Evolutionary conservation across 345 rosid genomes (phyloP), one percentile per base, ranked within the genome.

Genomic region (Hibiscus syriacus): DNA sequence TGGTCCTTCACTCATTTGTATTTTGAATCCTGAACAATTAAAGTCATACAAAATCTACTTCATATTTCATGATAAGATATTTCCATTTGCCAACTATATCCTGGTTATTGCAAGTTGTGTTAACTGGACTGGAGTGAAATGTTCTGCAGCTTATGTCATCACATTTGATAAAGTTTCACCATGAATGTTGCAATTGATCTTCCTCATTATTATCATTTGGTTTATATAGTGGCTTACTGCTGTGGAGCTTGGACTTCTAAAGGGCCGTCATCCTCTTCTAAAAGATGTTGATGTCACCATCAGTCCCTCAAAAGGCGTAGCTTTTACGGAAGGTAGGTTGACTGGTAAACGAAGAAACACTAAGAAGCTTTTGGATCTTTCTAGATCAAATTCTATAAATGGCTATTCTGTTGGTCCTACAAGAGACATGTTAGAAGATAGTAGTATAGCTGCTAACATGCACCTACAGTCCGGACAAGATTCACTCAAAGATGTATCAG

Each of bases 261-360:
- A 93, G 84, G 98, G 98, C 64, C 96, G 92, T 39, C 98, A 93
- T 82, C 98, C 98, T 54, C 92, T 93, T 73, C 63, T 93, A 75
- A 80, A 84, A 74, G 97, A 93, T 76, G 78, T 90, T 56, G 98
- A 93, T 76, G 77, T 90, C 68, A 75, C 83, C 69, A 81, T 90
- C 75, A 87, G 83, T 72, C 95, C 92, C 71, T 68, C 84, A 25
- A 76, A 82, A 72, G 89, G 90, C 71, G 76, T 85, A 64, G 69
- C 80, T 70, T 74, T 78, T 73, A 67, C 74, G 54, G 87, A 87
- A 71, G 72, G 77, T 62, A 76, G 70, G 74, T 68, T 70, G 74
- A 68, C 83, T 66, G 75, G 74, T 72, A 79, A 78, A 70, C 59
- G 43, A 46, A 64, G 62, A 39, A 72, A 68, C 69, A 69, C 46